These are phyloP conservation scores for Trametes cinnabarina DNA, from an alignment of 768 basidiomycete genomes.

Conservation along the genomic window DNA sequence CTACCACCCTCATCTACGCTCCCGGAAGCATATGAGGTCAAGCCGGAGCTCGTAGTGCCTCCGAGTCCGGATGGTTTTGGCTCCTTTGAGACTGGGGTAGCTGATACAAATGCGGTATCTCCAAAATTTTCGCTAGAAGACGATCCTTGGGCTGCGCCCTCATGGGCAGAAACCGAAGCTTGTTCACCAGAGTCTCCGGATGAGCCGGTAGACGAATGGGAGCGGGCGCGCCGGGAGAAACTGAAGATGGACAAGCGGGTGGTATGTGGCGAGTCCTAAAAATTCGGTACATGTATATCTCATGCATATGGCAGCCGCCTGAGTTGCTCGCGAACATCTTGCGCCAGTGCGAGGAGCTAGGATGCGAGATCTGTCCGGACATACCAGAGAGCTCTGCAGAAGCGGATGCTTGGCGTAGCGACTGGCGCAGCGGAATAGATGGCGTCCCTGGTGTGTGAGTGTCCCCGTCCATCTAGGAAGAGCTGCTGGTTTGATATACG, in stretches of 20 bases:
- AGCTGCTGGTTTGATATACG: background rate
- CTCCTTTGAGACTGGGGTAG: conserved; percentile 52
- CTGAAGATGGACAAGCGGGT: conserved; percentile 59
- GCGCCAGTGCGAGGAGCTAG: conserved; percentile 49
- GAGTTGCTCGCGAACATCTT: conserved; percentile 61
- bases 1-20: background rate
- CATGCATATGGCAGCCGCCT: conserved; percentile 49
- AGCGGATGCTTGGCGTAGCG: conserved; percentile 30
- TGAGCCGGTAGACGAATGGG: conserved; percentile 62
- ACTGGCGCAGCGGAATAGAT: conserved; percentile 45
- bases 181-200: conserved; percentile 12
- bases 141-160: conserved; percentile 31
- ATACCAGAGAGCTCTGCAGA: conserved; percentile 5
- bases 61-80: conserved; percentile 55
- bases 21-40: conserved; percentile 8
- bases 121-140: conserved; percentile 35
- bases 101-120: conserved; percentile 33
- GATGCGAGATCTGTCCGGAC: conserved; percentile 52
- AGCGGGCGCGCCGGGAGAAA: conserved; percentile 55
- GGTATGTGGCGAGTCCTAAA: conserved; percentile 42
- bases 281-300: background rate
- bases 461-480: background rate
- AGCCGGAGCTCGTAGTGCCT: conserved; percentile 8
- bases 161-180: conserved; percentile 24
- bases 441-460: conserved; percentile 63